Percentiles rank a stretch among this genome's conserved stretches.
Evolutionary conservation across 139 green algal species (phyloP).

Genomic region (Trebouxia sp.): DNA sequence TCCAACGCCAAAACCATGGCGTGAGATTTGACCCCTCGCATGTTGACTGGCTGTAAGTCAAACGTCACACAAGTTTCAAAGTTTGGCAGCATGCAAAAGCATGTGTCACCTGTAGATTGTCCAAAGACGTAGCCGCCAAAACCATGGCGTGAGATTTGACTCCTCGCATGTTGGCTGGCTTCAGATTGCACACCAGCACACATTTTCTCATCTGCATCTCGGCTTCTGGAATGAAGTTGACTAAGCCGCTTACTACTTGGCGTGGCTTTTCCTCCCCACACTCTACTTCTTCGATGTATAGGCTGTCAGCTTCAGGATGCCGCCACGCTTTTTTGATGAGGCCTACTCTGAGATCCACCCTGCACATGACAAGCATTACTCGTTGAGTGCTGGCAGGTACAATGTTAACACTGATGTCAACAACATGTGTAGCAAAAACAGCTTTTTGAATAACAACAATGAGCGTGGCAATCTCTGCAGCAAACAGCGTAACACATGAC

Average conservation of each 20-base stretch:
- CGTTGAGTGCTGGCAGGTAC: too few species aligned
- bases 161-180: slow-evolving; percentile 91
- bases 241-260: slow-evolving; percentile 87
- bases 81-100: too few species aligned
- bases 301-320: slow-evolving; percentile 71
- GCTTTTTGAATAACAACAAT: too few species aligned
- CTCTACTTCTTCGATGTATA: slow-evolving; percentile 93
- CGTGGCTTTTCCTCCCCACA: slow-evolving; percentile 67
- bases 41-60: slow-evolving; percentile 91
- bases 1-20: slow-evolving; percentile 91
- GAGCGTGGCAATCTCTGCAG: too few species aligned
- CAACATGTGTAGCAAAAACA: too few species aligned
- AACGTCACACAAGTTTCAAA: too few species aligned
- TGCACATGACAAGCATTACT: slow-evolving; percentile 55
- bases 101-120: slow-evolving; percentile 58
- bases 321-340: slow-evolving; percentile 60
- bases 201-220: slow-evolving; percentile 74
- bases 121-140: slow-evolving; percentile 71
- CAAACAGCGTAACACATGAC: too few species aligned
- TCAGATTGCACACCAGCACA: slow-evolving; percentile 91
- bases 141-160: slow-evolving; percentile 91
- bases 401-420: too few species aligned
- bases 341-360: slow-evolving; percentile 84
- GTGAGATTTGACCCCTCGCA: slow-evolving; percentile 83
- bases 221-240: slow-evolving; percentile 85